Evolutionary conservation across 352 stramenopile species (phyloP), one percentile per base, ranked within the genome.

Genomic region (Phytophthora meadii): DNA sequence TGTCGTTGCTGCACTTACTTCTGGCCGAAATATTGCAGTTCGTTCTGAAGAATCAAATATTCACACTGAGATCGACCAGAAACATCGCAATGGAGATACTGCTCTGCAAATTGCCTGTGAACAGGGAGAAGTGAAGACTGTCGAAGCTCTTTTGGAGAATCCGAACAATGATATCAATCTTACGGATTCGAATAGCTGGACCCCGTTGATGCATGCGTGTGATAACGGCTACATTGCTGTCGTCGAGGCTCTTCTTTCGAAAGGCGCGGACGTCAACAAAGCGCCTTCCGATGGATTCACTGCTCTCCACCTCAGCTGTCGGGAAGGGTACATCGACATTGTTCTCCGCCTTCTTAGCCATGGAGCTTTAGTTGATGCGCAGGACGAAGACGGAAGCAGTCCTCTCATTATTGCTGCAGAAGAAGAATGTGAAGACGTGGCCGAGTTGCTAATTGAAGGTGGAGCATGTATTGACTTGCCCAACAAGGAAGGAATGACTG

Each of bases 391-490:
- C 9, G 52, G 53, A 1, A 19, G 42, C 27, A 68, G 22, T 32
- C 25, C 60, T 12, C 19, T 68, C 9, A 68, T 62, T n/a, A 46
- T 37, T 45, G 52, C 51, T 22, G 51, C 60, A n/a, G 40, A 50
- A 3, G 37, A 61, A 15, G 55, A 49, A 0, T 40, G 41, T 28
- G 28, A 32, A 4, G n/a, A 57, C 1, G 37, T 58, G 7, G 49
- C 48, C 4, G 32, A 45, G 8, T 24, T 68, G 10, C 44, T 68
- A 2, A 8, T 56, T 9, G 52, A 67, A 54, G 24, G 17, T 4
- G 58, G 58, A 4, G 58, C 58, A 27, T 42, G 42, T 4, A 39
- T 36, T 2, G 60, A 56, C 8, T 45, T 50, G 5, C 6, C 28
- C 11, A 30, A 47, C 28, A 22, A 40, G 1, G 48, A 55, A 34